These are phyloP conservation scores for Cystofilobasidium macerans DNA, from an alignment of 768 basidiomycete species.

Conservation along the genomic window DNA sequence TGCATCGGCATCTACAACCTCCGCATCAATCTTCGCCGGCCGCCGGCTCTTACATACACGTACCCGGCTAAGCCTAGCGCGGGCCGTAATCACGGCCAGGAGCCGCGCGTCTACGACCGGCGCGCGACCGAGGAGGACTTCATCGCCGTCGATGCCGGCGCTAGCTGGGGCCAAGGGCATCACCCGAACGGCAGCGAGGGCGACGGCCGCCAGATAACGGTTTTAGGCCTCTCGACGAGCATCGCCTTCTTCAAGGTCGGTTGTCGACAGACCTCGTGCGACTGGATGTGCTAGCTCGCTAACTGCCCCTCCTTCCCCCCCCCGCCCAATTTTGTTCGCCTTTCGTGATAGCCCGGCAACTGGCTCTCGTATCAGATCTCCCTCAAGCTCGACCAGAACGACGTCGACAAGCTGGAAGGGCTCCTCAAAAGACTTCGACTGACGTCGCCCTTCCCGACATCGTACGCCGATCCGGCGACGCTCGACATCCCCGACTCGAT, in stretches of 20 bases:
- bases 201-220: conserved; percentile 1
- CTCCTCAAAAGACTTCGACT: background rate
- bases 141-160: background rate
- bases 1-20: background rate
- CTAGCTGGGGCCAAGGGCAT: background rate
- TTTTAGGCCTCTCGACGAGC: background rate
- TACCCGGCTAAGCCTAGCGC: background rate
- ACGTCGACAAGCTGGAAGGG: background rate
- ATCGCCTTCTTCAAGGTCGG: conserved; percentile 16
- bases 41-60: background rate
- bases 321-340: too few species aligned
- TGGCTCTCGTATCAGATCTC: conserved; percentile 17
- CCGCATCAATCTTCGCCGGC: conserved; percentile 10
- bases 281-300: too few species aligned
- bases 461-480: background rate
- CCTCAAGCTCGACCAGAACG: background rate
- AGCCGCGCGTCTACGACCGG: background rate
- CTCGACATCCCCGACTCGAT: background rate
- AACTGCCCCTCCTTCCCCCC: too few species aligned
- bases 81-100: background rate
- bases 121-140: conserved; percentile 19
- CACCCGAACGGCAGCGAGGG: background rate
- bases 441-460: background rate
- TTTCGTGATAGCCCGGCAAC: conserved; percentile 23
- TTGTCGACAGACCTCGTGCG: too few species aligned